These are phyloP conservation scores for Amylostereum chailletii DNA, from an alignment of 1,284 basidiomycete genomes.

Conservation along the genomic window DNA sequence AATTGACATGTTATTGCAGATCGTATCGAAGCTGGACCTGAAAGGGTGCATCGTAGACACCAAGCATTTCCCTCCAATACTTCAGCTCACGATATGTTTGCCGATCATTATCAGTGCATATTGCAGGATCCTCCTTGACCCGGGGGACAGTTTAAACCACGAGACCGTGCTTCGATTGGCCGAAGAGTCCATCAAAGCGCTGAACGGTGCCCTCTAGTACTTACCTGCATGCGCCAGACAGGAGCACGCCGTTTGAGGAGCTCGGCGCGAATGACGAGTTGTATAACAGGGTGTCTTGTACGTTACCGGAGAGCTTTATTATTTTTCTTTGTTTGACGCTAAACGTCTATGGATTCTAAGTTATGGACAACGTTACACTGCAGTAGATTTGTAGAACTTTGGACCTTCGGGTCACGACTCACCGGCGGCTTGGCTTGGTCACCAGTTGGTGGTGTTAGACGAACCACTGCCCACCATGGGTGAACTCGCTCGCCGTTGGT, in stretches of 20 bases:
- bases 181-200: neutral
- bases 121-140: conserved; percentile 3
- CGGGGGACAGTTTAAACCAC: conserved; percentile 2
- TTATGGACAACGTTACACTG: too few relatives aligned
- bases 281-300: conserved; percentile 34
- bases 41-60: conserved; percentile 3
- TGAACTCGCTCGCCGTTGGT: too few relatives aligned
- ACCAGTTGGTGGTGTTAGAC: too few relatives aligned
- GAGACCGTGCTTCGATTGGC: neutral
- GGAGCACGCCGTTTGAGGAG: conserved; percentile 26
- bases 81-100: neutral
- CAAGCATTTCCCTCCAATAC: neutral
- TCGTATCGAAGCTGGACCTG: conserved; percentile 6
- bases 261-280: conserved; percentile 32
- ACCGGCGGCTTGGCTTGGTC: too few relatives aligned
- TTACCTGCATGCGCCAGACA: conserved; percentile 37
- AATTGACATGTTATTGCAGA: neutral
- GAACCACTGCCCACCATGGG: too few relatives aligned
- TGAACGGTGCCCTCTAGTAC: too few relatives aligned
- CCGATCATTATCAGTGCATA: neutral
- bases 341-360: neutral
- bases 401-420: neutral
- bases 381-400: conserved; percentile 1
- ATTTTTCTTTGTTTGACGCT: neutral
- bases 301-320: neutral